Conservation (phyloP, 306 rosid species). For the Vicia villosa region DNA sequence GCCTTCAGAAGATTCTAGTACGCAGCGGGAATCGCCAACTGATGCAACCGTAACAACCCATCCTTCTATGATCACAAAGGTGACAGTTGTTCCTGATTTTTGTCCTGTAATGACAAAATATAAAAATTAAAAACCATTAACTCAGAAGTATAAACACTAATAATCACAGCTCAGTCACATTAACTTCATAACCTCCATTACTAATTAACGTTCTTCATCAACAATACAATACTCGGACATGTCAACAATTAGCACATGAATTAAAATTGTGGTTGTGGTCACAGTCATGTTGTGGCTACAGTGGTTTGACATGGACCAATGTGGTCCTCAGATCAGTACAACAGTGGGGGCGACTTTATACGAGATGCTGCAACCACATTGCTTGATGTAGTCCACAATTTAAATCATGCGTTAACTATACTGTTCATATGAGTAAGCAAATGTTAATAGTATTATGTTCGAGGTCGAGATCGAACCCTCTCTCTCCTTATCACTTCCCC, state of each 20-base stretch:
- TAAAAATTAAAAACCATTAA: background rate
- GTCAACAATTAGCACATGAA: constrained; percentile 11
- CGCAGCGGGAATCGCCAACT: constrained; percentile 97
- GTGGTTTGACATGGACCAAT: constrained; percentile 5
- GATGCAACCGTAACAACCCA: constrained; percentile 98
- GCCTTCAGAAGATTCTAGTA: constrained; percentile 92
- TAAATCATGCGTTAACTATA: constrained; percentile 5
- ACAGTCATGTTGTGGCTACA: background rate
- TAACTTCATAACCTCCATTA: background rate
- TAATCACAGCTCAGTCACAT: constrained; percentile 4
- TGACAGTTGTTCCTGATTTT: constrained; percentile 95
- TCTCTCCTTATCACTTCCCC: background rate
- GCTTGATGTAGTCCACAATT: constrained; percentile 15
- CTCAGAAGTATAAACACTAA: constrained; percentile 1
- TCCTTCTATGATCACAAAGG: constrained; percentile 96
- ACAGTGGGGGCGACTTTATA: background rate
- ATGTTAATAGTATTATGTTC: background rate
- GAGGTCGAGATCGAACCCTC: background rate
- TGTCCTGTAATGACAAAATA: constrained; percentile 52
- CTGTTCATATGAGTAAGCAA: background rate
- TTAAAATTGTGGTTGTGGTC: constrained; percentile 14
- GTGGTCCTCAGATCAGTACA: background rate
- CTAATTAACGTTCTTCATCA: constrained; percentile 22
- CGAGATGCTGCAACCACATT: background rate
- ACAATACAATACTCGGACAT: constrained; percentile 6